A percentile compares a stretch with the other conserved stretches of the same genome.
phyloP scores from a whole-genome alignment of 1,139 yeast genomes.

The Taphrina pruni region DNA sequence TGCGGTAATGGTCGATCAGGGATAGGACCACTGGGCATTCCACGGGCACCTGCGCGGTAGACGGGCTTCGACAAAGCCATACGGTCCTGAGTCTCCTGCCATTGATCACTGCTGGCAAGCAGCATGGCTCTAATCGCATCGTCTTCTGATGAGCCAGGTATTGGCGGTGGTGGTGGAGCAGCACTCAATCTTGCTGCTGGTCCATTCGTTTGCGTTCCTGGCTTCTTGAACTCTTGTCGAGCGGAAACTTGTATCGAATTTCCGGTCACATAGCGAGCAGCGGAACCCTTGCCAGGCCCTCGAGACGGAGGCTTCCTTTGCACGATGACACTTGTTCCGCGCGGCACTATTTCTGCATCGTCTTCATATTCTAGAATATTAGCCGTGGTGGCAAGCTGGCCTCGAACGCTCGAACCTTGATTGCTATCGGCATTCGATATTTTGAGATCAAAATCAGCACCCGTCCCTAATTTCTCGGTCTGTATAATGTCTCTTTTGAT shows the following conservation, averaged over 20 bases:
- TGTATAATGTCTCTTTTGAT: conserved; percentile 85
- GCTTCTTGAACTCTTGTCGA: conserved; percentile 40
- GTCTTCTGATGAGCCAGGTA: conserved; percentile 60
- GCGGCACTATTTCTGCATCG: conserved; percentile 79
- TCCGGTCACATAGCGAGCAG: conserved; percentile 80
- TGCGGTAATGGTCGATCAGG: conserved; percentile 87
- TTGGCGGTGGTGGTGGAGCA: conserved; percentile 44
- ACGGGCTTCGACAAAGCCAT: conserved; percentile 57
- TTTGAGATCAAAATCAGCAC: conserved; percentile 79
- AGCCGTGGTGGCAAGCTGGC: neutral
- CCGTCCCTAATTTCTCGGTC: conserved; percentile 80
- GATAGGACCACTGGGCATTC: conserved; percentile 50
- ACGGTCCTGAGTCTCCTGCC: conserved; percentile 93
- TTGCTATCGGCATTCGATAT: conserved; percentile 79
- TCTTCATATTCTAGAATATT: conserved; percentile 67
- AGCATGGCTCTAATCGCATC: conserved; percentile 90
- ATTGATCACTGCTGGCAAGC: conserved; percentile 86
- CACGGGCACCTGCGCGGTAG: conserved; percentile 46
- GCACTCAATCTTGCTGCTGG: conserved; percentile 44
- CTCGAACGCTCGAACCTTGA: conserved; percentile 53
- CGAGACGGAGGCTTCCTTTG: conserved; percentile 76
- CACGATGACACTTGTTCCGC: conserved; percentile 84
- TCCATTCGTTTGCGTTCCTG: neutral
- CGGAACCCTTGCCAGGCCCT: conserved; percentile 61
- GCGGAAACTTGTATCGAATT: conserved; percentile 50